A percentile compares a stretch with the other conserved stretches of the same genome.
Conservation (phyloP, 495 filamentous ascomycete genomes). For the Penicillium paradoxum region DNA sequence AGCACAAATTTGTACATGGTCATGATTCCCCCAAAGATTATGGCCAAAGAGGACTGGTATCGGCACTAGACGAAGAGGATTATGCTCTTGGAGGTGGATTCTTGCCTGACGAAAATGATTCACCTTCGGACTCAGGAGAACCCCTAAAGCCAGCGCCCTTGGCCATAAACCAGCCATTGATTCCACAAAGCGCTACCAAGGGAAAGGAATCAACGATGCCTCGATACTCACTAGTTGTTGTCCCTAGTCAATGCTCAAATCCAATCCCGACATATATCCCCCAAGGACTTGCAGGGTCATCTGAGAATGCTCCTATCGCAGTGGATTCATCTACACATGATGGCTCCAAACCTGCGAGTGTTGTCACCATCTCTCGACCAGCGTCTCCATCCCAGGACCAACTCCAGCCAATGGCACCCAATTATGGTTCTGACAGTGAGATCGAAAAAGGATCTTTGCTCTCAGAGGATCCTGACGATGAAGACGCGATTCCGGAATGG, state of each 20-base stretch:
- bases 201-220: not conserved
- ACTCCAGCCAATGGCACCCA: not conserved
- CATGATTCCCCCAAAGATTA: not conserved
- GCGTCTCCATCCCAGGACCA: slow-evolving; percentile 15
- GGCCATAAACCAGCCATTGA: not conserved
- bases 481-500: slow-evolving; percentile 65
- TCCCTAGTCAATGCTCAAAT: slow-evolving; percentile 14
- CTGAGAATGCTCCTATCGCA: slow-evolving; percentile 18
- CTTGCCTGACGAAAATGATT: slow-evolving; percentile 16
- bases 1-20: not conserved
- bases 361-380: slow-evolving; percentile 20
- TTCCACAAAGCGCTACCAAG: not conserved
- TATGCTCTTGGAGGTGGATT: slow-evolving; percentile 18
- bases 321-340: slow-evolving; percentile 23
- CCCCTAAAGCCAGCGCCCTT: not conserved
- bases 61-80: not conserved
- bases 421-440: slow-evolving; percentile 28
- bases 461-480: slow-evolving; percentile 62
- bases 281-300: slow-evolving; percentile 14
- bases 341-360: slow-evolving; percentile 24
- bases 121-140: not conserved
- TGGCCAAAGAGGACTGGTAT: not conserved
- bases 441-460: slow-evolving; percentile 44
- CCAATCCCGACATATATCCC: not conserved
- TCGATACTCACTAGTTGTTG: slow-evolving; percentile 34